These are phyloP conservation scores for Rubroboletus satanas DNA, from an alignment of 768 basidiomycete genomes.

Conservation along the genomic window DNA sequence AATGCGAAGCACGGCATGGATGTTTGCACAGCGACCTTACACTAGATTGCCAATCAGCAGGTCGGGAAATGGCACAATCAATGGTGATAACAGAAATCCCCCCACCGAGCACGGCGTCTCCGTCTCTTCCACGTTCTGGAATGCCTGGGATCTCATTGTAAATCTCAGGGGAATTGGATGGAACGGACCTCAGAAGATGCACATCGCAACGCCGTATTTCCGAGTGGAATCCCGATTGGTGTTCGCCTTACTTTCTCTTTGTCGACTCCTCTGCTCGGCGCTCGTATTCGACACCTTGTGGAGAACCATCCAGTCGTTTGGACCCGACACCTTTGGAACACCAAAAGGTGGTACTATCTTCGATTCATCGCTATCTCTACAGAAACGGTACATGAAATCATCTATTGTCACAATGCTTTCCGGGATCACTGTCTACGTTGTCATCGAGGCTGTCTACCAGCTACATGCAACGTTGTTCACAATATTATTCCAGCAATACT, in stretches of 20 bases:
- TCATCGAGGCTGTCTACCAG: slow-evolving; percentile 44
- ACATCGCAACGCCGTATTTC: slow-evolving; percentile 12
- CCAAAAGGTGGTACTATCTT: slow-evolving; percentile 37
- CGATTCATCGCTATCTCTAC: slow-evolving; percentile 29
- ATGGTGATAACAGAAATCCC: background rate
- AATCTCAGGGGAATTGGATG: slow-evolving; percentile 31
- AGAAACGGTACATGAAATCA: slow-evolving; percentile 41
- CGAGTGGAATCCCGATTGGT: slow-evolving; percentile 17
- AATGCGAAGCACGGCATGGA: slow-evolving; percentile 26
- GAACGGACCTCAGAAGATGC: slow-evolving; percentile 13
- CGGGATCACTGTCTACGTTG: slow-evolving; percentile 43
- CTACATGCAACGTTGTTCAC: slow-evolving; percentile 42
- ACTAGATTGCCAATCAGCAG: slow-evolving; percentile 9
- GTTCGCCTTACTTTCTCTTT: slow-evolving; percentile 17
- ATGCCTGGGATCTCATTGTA: slow-evolving; percentile 24
- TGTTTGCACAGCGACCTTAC: slow-evolving; percentile 11
- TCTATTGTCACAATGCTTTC: slow-evolving; percentile 39
- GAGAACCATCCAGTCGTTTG: slow-evolving; percentile 21
- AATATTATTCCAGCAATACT: slow-evolving; percentile 44
- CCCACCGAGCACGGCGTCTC: background rate
- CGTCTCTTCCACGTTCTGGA: slow-evolving; percentile 21
- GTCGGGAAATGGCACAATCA: background rate
- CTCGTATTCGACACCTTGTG: slow-evolving; percentile 4
- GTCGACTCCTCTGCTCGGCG: slow-evolving; percentile 3
- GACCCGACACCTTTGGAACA: slow-evolving; percentile 38